These are phyloP conservation scores for Cyclocybe aegerita DNA, from an alignment of 768 basidiomycete genomes.

Conservation along the genomic window DNA sequence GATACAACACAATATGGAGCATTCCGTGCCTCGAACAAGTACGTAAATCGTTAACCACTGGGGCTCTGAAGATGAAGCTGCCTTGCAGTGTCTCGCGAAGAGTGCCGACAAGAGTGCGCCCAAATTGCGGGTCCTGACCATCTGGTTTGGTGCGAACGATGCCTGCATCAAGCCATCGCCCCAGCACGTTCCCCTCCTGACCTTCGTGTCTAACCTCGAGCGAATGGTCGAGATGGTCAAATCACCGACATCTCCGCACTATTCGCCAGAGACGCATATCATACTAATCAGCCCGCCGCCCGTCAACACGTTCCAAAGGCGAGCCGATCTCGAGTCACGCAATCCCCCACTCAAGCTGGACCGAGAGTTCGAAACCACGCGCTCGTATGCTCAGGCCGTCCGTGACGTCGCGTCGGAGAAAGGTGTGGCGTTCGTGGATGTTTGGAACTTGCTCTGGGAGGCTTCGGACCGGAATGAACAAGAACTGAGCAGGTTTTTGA, in stretches of 20 bases:
- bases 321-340: constrained; percentile 46
- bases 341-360: constrained; percentile 54
- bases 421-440: constrained; percentile 65
- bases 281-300: constrained; percentile 87
- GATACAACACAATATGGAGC: constrained; percentile 88
- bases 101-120: constrained; percentile 47
- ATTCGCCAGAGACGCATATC: constrained; percentile 73
- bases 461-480: constrained; percentile 63
- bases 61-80: neutral
- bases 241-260: constrained; percentile 58
- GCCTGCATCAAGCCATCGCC: constrained; percentile 59
- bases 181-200: constrained; percentile 75
- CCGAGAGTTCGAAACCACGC: constrained; percentile 62
- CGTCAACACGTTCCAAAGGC: constrained; percentile 62
- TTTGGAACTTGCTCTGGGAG: constrained; percentile 75
- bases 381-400: constrained; percentile 70
- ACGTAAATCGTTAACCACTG: neutral
- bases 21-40: constrained; percentile 80
- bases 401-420: constrained; percentile 55
- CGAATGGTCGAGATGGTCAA: constrained; percentile 63
- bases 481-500: constrained; percentile 49
- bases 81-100: constrained; percentile 56
- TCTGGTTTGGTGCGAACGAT: constrained; percentile 95
- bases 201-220: constrained; percentile 64
- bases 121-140: constrained; percentile 68